These are phyloP conservation scores for Amanita exitialis DNA, from an alignment of 768 basidiomycete species.

Conservation along the genomic window DNA sequence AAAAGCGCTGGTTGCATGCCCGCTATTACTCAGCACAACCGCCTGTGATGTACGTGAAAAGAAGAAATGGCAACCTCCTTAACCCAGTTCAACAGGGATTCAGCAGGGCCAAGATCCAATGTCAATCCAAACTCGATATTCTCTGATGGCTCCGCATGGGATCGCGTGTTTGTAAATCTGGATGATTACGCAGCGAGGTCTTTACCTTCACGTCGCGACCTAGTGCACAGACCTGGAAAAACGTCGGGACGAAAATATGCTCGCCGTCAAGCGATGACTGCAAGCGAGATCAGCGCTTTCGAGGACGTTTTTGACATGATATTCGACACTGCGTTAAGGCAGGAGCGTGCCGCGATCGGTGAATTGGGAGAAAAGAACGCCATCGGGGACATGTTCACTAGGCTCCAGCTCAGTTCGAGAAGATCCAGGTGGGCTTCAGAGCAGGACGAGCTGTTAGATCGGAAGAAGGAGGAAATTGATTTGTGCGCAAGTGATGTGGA, in stretches of 20 bases:
- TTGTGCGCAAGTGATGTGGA: constrained; percentile 57
- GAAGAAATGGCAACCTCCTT: background rate
- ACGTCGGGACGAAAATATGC: constrained; percentile 10
- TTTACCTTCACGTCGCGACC: constrained; percentile 2
- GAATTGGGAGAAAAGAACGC: constrained; percentile 7
- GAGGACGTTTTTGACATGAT: constrained; percentile 69
- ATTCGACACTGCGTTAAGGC: constrained; percentile 34
- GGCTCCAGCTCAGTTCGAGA: constrained; percentile 42
- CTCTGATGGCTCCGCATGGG: constrained; percentile 34
- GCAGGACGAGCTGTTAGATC: constrained; percentile 47
- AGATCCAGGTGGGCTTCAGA: constrained; percentile 40
- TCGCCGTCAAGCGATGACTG: constrained; percentile 49
- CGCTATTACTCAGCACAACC: background rate
- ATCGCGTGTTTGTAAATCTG: constrained; percentile 42
- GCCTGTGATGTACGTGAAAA: background rate
- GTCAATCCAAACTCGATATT: constrained; percentile 21
- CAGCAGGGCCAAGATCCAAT: background rate
- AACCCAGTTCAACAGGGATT: background rate
- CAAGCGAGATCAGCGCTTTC: constrained; percentile 54
- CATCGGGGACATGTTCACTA: constrained; percentile 43
- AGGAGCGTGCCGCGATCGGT: background rate
- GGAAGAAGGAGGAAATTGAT: constrained; percentile 66
- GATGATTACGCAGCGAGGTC: constrained; percentile 12
- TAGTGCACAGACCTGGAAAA: background rate
- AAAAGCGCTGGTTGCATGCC: background rate